Percentiles rank a stretch among this genome's conserved stretches.
These are phyloP conservation scores for Colletotrichum tofieldiae DNA, from an alignment of 2,329 filamentous ascomycete species.

Conservation along the genomic window DNA sequence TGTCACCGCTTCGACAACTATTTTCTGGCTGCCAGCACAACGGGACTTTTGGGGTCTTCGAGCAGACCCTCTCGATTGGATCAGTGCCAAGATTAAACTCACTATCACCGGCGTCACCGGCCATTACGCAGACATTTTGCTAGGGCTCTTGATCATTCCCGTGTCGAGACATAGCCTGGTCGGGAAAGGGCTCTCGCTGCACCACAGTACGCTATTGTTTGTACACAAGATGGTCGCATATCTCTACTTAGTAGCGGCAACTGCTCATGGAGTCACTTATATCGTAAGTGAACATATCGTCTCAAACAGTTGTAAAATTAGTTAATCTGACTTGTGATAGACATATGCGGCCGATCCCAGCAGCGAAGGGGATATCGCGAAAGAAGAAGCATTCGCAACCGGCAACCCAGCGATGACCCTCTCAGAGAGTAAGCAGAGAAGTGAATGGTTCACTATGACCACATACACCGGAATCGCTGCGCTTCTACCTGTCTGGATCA, in stretches of 20 bases:
- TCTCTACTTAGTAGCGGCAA: slow-evolving; percentile 15
- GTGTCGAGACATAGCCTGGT: slow-evolving; percentile 41
- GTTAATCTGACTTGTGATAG: neutral
- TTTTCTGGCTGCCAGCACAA: slow-evolving; percentile 35
- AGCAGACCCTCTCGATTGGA: slow-evolving; percentile 35
- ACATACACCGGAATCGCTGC: slow-evolving; percentile 36
- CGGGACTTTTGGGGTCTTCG: slow-evolving; percentile 29
- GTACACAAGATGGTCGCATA: slow-evolving; percentile 38
- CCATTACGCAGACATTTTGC: slow-evolving; percentile 41
- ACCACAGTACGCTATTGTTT: slow-evolving; percentile 42
- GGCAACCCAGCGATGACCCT: slow-evolving; percentile 42
- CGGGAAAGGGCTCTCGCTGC: slow-evolving; percentile 35
- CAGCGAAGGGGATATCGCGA: slow-evolving; percentile 24
- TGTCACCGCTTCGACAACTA: slow-evolving; percentile 23
- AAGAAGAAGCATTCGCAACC: slow-evolving; percentile 30
- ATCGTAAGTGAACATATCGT: slow-evolving; percentile 20
- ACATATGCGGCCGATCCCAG: neutral
- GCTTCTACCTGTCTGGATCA: slow-evolving; percentile 21
- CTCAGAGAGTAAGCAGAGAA: slow-evolving; percentile 15
- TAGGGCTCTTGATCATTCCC: slow-evolving; percentile 41
- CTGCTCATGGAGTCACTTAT: slow-evolving; percentile 37
- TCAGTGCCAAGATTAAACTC: slow-evolving; percentile 35
- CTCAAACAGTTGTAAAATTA: neutral
- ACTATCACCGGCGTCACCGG: slow-evolving; percentile 38
- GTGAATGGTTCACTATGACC: slow-evolving; percentile 26